A percentile compares a stretch with the other conserved stretches of the same genome.
Evolutionary conservation across 2,329 filamentous ascomycete genomes (phyloP).

Genomic region (Blastomyces silverae): DNA sequence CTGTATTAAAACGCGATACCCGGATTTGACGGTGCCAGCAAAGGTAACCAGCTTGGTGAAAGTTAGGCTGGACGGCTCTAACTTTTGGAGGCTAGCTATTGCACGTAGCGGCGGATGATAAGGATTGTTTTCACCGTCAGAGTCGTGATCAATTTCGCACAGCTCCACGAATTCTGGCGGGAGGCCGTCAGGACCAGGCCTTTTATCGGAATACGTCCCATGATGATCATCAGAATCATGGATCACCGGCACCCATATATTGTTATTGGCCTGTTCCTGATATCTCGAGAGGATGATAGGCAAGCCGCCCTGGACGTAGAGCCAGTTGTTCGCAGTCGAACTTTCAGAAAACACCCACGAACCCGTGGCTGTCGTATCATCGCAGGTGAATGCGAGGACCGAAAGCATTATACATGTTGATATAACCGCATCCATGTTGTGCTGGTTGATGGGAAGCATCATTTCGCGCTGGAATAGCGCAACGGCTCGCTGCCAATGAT

Average conservation of each 20-base stretch:
- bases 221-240: constrained; percentile 20
- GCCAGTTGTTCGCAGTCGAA: constrained; percentile 28
- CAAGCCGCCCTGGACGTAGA: constrained; percentile 29
- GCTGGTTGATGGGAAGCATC: constrained; percentile 17
- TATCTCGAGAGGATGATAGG: constrained; percentile 24
- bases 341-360: constrained; percentile 29
- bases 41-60: constrained; percentile 25
- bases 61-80: constrained; percentile 24
- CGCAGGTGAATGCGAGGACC: constrained; percentile 25
- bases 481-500: constrained; percentile 30
- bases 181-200: constrained; percentile 25
- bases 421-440: constrained; percentile 27
- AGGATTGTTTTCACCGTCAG: constrained; percentile 22
- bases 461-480: constrained; percentile 27
- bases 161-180: constrained; percentile 27
- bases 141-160: constrained; percentile 26
- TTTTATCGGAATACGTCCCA: constrained; percentile 19
- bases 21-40: constrained; percentile 26
- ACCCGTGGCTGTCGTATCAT: constrained; percentile 23
- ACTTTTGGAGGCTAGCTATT: constrained; percentile 20
- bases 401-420: constrained; percentile 32
- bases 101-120: constrained; percentile 26
- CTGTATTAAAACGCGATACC: constrained; percentile 25
- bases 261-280: constrained; percentile 18
- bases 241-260: constrained; percentile 28